Evolutionary conservation across 345 rosid genomes (phyloP).

Genomic region (Abelmoschus esculentus): DNA sequence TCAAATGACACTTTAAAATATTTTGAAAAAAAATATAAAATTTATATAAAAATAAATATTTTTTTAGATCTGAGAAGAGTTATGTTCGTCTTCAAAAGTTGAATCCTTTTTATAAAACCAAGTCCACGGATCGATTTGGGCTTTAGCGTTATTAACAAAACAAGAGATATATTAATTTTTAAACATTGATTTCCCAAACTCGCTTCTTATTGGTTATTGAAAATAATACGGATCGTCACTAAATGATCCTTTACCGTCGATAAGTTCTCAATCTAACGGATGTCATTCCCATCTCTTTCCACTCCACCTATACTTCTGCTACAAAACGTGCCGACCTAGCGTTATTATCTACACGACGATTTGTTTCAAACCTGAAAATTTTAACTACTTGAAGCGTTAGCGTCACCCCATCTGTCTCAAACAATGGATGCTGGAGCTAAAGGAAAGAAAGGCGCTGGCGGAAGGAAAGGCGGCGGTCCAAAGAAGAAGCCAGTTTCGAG

Average conservation of each 20-base stretch:
- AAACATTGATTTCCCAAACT: background rate
- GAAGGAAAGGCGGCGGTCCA: constrained; percentile 65
- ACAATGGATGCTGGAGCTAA: constrained; percentile 50
- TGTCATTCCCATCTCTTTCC: background rate
- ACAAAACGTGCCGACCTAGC: background rate
- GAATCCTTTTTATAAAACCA: too few species aligned
- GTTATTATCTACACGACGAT: background rate
- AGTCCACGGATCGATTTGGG: too few species aligned
- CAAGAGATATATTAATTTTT: too few species aligned
- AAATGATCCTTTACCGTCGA: background rate
- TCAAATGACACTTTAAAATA: too few species aligned
- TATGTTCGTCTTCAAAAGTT: too few species aligned
- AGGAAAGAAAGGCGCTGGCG: constrained; percentile 56
- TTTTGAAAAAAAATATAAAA: too few species aligned
- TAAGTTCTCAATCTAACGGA: background rate
- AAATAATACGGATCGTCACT: background rate
- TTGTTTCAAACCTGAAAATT: background rate
- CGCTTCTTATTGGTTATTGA: background rate
- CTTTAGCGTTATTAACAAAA: too few species aligned
- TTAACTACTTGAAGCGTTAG: background rate
- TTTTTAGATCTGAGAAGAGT: too few species aligned
- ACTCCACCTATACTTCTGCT: background rate
- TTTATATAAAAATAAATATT: too few species aligned
- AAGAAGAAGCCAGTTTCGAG: constrained; percentile 71
- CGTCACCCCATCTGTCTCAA: background rate